These are phyloP conservation scores for Phytopythium vexans DNA, from an alignment of 352 stramenopile species.

Conservation along the genomic window DNA sequence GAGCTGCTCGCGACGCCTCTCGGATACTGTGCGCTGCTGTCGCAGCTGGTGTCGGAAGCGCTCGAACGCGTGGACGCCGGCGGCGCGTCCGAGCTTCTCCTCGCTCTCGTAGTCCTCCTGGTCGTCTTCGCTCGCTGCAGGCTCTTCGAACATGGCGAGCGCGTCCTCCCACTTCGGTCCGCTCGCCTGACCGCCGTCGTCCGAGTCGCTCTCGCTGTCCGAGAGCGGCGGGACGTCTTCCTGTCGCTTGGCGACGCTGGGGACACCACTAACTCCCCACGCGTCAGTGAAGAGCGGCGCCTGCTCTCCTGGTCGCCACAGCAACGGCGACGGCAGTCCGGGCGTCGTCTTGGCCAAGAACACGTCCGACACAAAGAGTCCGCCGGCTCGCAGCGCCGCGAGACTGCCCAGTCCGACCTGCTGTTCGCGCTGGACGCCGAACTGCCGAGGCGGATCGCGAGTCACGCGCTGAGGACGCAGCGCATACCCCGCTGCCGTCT, in stretches of 20 bases:
- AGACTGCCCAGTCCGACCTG: slow-evolving; percentile 43
- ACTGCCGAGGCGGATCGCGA: slow-evolving; percentile 29
- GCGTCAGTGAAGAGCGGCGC: slow-evolving; percentile 25
- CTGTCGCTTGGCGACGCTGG: slow-evolving; percentile 20
- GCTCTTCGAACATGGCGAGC: slow-evolving; percentile 18
- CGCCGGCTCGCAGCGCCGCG: slow-evolving; percentile 13
- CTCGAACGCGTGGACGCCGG: slow-evolving; percentile 41
- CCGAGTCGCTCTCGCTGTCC: slow-evolving; percentile 76
- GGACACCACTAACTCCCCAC: slow-evolving; percentile 45
- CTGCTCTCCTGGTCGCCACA: neutral
- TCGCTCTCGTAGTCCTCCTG: slow-evolving; percentile 28
- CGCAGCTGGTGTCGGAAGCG: slow-evolving; percentile 56
- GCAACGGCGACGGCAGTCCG: slow-evolving; percentile 5
- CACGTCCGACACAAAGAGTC: slow-evolving; percentile 19
- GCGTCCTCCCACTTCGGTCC: slow-evolving; percentile 30
- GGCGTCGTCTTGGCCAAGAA: slow-evolving; percentile 13
- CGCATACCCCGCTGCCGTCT: slow-evolving; percentile 47
- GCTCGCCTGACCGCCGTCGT: slow-evolving; percentile 8
- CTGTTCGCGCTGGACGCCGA: slow-evolving; percentile 26
- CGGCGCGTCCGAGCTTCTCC: slow-evolving; percentile 30
- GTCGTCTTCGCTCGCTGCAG: neutral
- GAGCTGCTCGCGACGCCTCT: slow-evolving; percentile 38
- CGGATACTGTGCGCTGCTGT: slow-evolving; percentile 58
- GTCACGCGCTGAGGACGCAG: slow-evolving; percentile 53
- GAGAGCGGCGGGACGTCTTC: slow-evolving; percentile 57